Evolutionary conservation across 768 basidiomycete species (phyloP).

Genomic region (Lactarius hatsudake): DNA sequence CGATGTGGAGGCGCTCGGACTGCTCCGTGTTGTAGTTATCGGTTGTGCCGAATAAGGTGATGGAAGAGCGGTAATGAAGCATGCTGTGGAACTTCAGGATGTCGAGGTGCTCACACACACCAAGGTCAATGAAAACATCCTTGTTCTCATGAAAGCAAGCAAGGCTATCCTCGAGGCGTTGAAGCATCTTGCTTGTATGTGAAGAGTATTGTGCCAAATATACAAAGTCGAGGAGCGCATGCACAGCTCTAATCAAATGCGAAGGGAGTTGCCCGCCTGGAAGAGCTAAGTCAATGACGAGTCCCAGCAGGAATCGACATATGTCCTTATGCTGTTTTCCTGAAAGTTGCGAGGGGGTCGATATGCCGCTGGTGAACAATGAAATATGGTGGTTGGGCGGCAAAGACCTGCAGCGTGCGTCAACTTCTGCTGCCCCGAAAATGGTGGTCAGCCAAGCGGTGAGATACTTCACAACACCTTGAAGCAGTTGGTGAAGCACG

Average conservation of each 20-base stretch:
- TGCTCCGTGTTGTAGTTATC: too few species aligned
- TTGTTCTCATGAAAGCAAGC: too few species aligned
- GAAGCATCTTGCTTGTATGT: too few species aligned
- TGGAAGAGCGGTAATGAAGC: slow-evolving; percentile 25
- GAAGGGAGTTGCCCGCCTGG: not conserved
- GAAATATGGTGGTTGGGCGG: slow-evolving; percentile 30
- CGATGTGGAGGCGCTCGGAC: too few species aligned
- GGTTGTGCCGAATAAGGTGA: slow-evolving; percentile 64
- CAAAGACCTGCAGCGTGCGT: slow-evolving; percentile 26
- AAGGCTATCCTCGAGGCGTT: not conserved
- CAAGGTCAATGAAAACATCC: too few species aligned
- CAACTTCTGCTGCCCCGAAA: slow-evolving; percentile 16
- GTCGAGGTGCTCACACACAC: too few species aligned
- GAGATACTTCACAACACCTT: too few species aligned
- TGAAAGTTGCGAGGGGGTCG: slow-evolving; percentile 23
- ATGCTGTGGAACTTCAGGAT: slow-evolving; percentile 29
- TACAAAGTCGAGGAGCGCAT: slow-evolving; percentile 28
- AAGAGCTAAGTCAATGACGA: not conserved
- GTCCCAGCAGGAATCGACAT: not conserved
- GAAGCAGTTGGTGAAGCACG: too few species aligned
- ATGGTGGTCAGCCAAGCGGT: too few species aligned
- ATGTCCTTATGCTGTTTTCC: slow-evolving; percentile 32
- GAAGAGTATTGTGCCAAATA: not conserved
- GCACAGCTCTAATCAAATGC: not conserved
- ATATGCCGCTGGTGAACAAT: slow-evolving; percentile 30